Base-by-base conservation (phyloP, 176 grass and related monocot species). In the Thinopyrum elongatum region DNA sequence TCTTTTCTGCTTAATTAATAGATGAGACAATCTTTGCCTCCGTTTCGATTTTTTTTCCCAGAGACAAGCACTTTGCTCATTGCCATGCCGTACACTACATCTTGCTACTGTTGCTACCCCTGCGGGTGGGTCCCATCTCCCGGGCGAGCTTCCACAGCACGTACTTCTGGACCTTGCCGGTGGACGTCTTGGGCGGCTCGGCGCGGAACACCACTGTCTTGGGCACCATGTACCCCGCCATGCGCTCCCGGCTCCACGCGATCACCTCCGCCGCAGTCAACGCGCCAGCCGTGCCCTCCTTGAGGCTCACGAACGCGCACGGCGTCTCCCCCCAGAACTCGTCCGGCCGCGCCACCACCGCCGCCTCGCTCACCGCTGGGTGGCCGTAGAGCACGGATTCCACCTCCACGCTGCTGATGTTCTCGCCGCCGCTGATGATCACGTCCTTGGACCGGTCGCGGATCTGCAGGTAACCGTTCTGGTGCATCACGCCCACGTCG, bases 371-470 rank as follows among this genome's bases (percentile, higher is more conserved):
- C 83, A 93, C 91, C 8, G 86, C 82, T 8, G 95, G 95, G 46
- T 93, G 95, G 0, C 62, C 85, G 85, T 95, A 98, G 9, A 98
- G 82, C 17, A 95, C 23, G 0, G 91, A 87, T 85, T 98, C 95
- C 4, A 98, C 93, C 89, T 98, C 95, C 15, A 98, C 95, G 76
- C 91, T 95, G 86, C 93, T 95, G 71, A 98, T 89, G 90, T 95
- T 98, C 91, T 98, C 95, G 14, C 95, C 95, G 46, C 91, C 91
- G 44, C 85, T 93, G 81, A 98, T 98, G 87, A 98, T 98, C 79
- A 98, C 93, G 86, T 98, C 95, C 85, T 98, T 98, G 21, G 91
- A 98, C n/a, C 95, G 57, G 82, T 95, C 95, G 12, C 90, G 92
- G 80, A 98, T 93, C 80, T 98, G 89, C 38, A 95, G 8, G 84